Evolutionary conservation across 495 filamentous ascomycete species (phyloP).

Genomic region (Penicillium herquei): DNA sequence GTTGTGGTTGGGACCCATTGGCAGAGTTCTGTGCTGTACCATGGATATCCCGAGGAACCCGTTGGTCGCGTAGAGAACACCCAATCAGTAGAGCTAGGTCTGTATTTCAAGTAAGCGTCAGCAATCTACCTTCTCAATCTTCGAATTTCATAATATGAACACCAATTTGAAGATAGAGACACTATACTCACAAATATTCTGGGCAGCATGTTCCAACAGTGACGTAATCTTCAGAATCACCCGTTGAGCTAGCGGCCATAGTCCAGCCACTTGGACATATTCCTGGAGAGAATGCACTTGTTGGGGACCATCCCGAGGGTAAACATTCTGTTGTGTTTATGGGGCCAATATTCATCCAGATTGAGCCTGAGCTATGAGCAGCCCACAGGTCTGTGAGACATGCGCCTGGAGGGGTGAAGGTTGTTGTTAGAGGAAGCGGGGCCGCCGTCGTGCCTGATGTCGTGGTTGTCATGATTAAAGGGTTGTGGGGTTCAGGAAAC

Average conservation of each 20-base stretch:
- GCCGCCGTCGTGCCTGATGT: not conserved
- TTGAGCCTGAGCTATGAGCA: not conserved
- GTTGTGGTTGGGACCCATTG: not conserved
- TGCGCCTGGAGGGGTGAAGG: slow-evolving; percentile 6
- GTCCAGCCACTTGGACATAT: slow-evolving; percentile 8
- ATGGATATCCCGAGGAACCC: not conserved
- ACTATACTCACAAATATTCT: not conserved
- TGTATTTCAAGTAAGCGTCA: not conserved
- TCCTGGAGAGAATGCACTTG: slow-evolving; percentile 7
- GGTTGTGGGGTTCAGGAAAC: too few relatives aligned
- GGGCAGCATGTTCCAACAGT: slow-evolving; percentile 1
- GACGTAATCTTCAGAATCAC: too few relatives aligned
- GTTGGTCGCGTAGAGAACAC: not conserved
- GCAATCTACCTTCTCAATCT: too few relatives aligned
- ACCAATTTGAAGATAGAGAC: too few relatives aligned
- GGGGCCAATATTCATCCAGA: slow-evolving; percentile 11
- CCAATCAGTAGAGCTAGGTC: not conserved
- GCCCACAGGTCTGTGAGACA: slow-evolving; percentile 9
- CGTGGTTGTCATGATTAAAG: too few relatives aligned
- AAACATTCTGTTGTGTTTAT: slow-evolving; percentile 4
- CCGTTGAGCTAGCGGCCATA: not conserved
- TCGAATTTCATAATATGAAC: too few relatives aligned
- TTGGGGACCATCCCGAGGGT: slow-evolving; percentile 6
- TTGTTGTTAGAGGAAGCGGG: slow-evolving; percentile 8
- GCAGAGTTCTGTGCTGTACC: not conserved